Percentiles rank a stretch among this genome's conserved stretches.
phyloP scores from a whole-genome alignment of 2,329 filamentous ascomycete genomes.

The Fusarium pilosicola region DNA sequence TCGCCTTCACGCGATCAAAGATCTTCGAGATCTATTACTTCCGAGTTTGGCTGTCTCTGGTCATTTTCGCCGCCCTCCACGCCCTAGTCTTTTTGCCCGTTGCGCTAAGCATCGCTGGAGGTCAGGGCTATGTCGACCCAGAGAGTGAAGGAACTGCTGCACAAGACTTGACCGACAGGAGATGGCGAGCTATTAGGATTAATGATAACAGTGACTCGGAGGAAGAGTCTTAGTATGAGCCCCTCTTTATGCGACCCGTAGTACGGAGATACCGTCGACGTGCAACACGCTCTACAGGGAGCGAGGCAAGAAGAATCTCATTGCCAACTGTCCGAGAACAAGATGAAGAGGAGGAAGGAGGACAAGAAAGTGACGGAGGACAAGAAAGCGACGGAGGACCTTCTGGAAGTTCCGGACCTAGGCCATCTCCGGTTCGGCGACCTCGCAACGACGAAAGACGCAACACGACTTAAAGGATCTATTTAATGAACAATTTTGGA shows the following conservation, averaged over 20 bases:
- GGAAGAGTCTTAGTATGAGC: slow-evolving; percentile 61
- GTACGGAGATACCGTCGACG: not conserved
- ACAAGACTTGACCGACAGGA: slow-evolving; percentile 83
- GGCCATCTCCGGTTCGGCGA: not conserved
- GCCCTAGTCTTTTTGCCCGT: slow-evolving; percentile 93
- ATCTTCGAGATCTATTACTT: slow-evolving; percentile 99
- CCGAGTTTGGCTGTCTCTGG: slow-evolving; percentile 91
- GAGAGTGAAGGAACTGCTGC: slow-evolving; percentile 89
- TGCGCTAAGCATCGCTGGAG: slow-evolving; percentile 84
- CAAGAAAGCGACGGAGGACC: not conserved
- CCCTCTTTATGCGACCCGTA: not conserved
- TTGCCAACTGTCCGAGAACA: not conserved
- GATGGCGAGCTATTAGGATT: slow-evolving; percentile 80
- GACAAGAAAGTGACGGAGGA: not conserved
- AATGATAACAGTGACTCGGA: slow-evolving; percentile 82
- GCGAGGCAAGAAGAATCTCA: not conserved
- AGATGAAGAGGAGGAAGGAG: not conserved
- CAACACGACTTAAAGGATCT: not conserved
- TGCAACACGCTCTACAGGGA: not conserved
- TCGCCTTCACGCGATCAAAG: slow-evolving; percentile 95
- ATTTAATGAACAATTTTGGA: not conserved
- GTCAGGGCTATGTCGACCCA: slow-evolving; percentile 86
- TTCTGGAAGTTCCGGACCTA: not conserved
- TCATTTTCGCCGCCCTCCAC: slow-evolving; percentile 88
- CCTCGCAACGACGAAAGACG: not conserved